phyloP scores from a whole-genome alignment of 2,329 filamentous ascomycete genomes.

The Penicillium frequentans region DNA sequence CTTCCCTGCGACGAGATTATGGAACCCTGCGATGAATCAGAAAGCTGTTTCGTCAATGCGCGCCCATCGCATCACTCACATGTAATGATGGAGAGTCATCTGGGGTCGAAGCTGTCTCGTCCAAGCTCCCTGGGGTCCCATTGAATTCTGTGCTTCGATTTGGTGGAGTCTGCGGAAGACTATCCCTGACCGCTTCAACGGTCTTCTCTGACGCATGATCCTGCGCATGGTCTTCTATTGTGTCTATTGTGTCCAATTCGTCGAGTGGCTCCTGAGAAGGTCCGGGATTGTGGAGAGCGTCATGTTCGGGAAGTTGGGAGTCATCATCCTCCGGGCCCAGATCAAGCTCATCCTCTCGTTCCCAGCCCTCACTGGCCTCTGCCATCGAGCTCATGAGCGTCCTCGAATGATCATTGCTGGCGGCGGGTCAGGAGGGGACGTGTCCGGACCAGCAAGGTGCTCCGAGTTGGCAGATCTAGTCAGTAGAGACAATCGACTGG shows the following conservation, averaged over 20 bases:
- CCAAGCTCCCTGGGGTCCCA: slow-evolving; percentile 44
- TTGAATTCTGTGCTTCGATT: slow-evolving; percentile 22
- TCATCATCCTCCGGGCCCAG: slow-evolving; percentile 43
- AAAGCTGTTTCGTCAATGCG: slow-evolving; percentile 57
- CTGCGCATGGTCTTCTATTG: slow-evolving; percentile 25
- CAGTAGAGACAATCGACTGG: not conserved
- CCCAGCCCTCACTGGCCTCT: slow-evolving; percentile 62
- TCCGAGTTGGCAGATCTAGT: not conserved
- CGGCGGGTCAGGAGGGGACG: slow-evolving; percentile 14
- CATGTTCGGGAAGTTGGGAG: slow-evolving; percentile 29
- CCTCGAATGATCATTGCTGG: slow-evolving; percentile 55
- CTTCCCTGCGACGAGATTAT: slow-evolving; percentile 66
- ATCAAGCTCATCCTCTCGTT: slow-evolving; percentile 55
- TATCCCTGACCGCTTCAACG: slow-evolving; percentile 9
- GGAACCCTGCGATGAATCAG: slow-evolving; percentile 49
- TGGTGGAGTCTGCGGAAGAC: slow-evolving; percentile 24
- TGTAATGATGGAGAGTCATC: slow-evolving; percentile 84
- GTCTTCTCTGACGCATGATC: slow-evolving; percentile 24
- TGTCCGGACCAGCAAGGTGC: not conserved
- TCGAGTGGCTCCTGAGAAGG: slow-evolving; percentile 19
- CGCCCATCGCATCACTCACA: slow-evolving; percentile 52
- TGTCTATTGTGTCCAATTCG: slow-evolving; percentile 27
- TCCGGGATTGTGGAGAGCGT: slow-evolving; percentile 23
- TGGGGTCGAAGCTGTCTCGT: slow-evolving; percentile 72
- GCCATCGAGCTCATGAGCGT: slow-evolving; percentile 69